Conservation (phyloP, 2,329 filamentous ascomycete species). For the Apiospora sp. region DNA sequence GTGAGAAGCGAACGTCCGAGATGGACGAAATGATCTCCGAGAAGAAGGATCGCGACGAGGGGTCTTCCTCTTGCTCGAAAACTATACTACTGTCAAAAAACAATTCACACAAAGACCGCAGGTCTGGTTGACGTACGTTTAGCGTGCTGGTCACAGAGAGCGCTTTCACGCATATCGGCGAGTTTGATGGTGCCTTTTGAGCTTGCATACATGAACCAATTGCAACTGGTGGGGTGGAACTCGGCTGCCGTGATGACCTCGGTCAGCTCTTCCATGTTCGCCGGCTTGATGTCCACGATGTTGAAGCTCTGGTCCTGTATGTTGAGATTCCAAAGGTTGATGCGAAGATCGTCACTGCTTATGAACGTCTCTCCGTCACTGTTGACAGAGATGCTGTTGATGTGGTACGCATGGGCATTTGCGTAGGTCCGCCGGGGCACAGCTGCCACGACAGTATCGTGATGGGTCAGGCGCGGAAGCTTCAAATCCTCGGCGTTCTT, state of each 20-base stretch:
- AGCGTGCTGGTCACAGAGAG: slow-evolving; percentile 92
- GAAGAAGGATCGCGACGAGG: slow-evolving; percentile 96
- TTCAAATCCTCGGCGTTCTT: slow-evolving; percentile 84
- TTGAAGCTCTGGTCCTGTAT: slow-evolving; percentile 99
- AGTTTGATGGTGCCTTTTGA: slow-evolving; percentile 99
- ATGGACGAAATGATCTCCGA: slow-evolving; percentile 99
- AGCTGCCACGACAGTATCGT: slow-evolving; percentile 97
- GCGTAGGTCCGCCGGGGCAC: slow-evolving; percentile 96
- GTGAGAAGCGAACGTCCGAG: slow-evolving; percentile 96
- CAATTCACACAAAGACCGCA: not conserved
- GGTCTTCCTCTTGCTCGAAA: slow-evolving; percentile 99
- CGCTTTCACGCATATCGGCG: slow-evolving; percentile 97
- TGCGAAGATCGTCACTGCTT: slow-evolving; percentile 95
- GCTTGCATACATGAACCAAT: slow-evolving; percentile 99
- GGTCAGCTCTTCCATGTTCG: slow-evolving; percentile 99
- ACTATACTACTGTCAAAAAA: slow-evolving; percentile 62
- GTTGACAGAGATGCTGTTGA: slow-evolving; percentile 99
- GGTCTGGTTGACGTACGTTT: slow-evolving; percentile 72
- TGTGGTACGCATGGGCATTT: slow-evolving; percentile 98
- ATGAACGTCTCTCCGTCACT: slow-evolving; percentile 99
- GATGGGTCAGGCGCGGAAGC: slow-evolving; percentile 93
- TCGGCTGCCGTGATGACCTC: slow-evolving; percentile 99
- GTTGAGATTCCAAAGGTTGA: slow-evolving; percentile 99
- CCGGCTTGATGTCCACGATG: slow-evolving; percentile 99
- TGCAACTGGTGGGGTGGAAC: slow-evolving; percentile 96